These are phyloP conservation scores for Wickerhamomyces hampshirensis DNA, from an alignment of 805 yeast species.

Conservation along the genomic window DNA sequence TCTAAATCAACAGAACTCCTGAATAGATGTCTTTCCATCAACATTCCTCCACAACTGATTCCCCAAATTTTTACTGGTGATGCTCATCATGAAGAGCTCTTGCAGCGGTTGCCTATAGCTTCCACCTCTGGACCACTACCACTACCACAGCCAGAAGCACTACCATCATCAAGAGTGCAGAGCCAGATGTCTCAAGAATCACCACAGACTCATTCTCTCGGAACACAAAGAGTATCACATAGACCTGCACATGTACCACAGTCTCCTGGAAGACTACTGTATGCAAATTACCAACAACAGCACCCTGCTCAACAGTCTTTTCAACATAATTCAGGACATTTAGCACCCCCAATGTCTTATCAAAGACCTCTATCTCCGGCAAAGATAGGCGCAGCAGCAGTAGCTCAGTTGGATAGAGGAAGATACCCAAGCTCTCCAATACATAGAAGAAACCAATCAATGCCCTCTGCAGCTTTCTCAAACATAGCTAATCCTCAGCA, in stretches of 20 bases:
- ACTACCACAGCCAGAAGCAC: constrained; percentile 1
- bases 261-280: constrained; percentile 12
- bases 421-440: constrained; percentile 22
- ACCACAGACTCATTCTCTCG: neutral
- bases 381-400: constrained; percentile 68
- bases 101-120: constrained; percentile 4
- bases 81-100: constrained; percentile 15
- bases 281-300: constrained; percentile 6
- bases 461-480: constrained; percentile 26
- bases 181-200: neutral
- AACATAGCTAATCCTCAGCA: constrained; percentile 2
- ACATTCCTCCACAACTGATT: constrained; percentile 60
- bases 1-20: constrained; percentile 57
- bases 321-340: constrained; percentile 4
- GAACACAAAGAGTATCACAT: neutral
- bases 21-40: constrained; percentile 52
- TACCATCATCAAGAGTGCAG: constrained; percentile 1
- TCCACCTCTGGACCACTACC: constrained; percentile 2
- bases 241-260: constrained; percentile 3
- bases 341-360: constrained; percentile 21
- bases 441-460: constrained; percentile 36
- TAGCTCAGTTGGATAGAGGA: constrained; percentile 39
- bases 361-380: constrained; percentile 59
- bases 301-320: neutral
- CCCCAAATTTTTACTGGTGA: constrained; percentile 51